A percentile compares a stretch with the other conserved stretches of the same genome.
These are phyloP conservation scores for Coemansia sp. DNA, from an alignment of 192 early-diverging fungal genomes.

Conservation along the genomic window DNA sequence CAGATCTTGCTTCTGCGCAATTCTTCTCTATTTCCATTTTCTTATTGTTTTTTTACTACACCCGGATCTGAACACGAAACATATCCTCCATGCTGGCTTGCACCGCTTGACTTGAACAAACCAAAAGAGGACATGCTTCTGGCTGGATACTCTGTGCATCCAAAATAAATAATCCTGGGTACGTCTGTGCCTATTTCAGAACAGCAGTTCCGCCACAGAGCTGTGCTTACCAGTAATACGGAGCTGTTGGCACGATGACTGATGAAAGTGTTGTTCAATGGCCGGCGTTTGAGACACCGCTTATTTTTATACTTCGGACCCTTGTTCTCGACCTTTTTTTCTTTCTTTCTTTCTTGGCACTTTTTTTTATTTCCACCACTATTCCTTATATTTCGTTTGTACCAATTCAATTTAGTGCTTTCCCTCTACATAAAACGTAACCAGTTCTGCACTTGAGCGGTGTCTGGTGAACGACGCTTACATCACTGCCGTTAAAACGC, in stretches of 20 bases:
- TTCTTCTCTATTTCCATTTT: not conserved
- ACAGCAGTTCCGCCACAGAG: no score
- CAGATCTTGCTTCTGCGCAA: not conserved
- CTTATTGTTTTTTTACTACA: not conserved
- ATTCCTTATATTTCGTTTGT: not conserved
- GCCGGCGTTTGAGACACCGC: not conserved
- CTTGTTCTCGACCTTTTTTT: constrained; percentile 1
- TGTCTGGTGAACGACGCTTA: not conserved
- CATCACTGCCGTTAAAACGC: not conserved
- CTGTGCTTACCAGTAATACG: constrained; percentile 8
- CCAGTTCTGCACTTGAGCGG: not conserved
- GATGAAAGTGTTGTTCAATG: not conserved
- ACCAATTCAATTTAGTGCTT: not conserved
- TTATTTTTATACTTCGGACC: not conserved
- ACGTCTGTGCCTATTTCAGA: no score
- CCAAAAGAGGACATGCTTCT: no score
- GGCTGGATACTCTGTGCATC: no score
- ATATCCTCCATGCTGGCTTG: not conserved
- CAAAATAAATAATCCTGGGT: no score
- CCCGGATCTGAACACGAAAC: not conserved
- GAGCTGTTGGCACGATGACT: not conserved
- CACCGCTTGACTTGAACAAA: no score
- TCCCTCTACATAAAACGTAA: not conserved
- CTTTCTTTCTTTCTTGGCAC: not conserved
- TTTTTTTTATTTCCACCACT: constrained; percentile 6